Percentiles rank a stretch among this genome's conserved stretches.
Conservation (phyloP, 2,329 filamentous ascomycete species). For the Colletotrichum horii region DNA sequence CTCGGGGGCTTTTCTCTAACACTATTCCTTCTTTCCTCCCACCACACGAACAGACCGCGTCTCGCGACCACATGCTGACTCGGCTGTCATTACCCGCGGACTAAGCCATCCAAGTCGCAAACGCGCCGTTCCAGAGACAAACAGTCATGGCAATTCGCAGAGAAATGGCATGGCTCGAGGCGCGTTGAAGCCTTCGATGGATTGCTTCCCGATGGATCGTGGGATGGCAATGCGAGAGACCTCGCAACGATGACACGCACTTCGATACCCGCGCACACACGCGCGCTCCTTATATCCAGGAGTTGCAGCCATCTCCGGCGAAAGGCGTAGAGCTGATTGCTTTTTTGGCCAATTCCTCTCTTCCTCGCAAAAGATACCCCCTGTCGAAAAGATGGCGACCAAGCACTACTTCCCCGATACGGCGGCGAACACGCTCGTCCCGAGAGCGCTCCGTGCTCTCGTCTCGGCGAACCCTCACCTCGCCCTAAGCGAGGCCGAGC, state of each 20-base stretch:
- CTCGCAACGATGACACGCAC: background rate
- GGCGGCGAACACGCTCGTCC: slow-evolving; percentile 28
- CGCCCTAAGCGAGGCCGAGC: slow-evolving; percentile 46
- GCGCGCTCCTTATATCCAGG: background rate
- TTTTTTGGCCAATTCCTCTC: background rate
- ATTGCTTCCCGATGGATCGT: background rate
- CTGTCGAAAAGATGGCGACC: slow-evolving; percentile 17
- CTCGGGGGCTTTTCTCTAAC: background rate
- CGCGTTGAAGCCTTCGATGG: background rate
- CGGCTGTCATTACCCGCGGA: background rate
- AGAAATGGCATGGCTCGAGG: background rate
- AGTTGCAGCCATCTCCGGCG: background rate
- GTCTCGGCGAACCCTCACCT: slow-evolving; percentile 32
- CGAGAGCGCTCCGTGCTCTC: slow-evolving; percentile 27
- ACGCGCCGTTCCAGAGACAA: background rate
- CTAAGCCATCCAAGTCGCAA: background rate
- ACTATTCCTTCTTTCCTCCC: background rate
- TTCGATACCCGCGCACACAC: background rate
- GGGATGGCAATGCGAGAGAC: background rate
- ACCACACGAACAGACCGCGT: background rate
- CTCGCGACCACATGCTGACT: background rate
- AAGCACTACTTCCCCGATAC: slow-evolving; percentile 24
- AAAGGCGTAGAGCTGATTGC: background rate
- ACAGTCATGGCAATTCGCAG: background rate
- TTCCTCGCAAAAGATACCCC: background rate